Evolutionary conservation across 306 rosid species (phyloP).

Genomic region (Sicyos edulis): DNA sequence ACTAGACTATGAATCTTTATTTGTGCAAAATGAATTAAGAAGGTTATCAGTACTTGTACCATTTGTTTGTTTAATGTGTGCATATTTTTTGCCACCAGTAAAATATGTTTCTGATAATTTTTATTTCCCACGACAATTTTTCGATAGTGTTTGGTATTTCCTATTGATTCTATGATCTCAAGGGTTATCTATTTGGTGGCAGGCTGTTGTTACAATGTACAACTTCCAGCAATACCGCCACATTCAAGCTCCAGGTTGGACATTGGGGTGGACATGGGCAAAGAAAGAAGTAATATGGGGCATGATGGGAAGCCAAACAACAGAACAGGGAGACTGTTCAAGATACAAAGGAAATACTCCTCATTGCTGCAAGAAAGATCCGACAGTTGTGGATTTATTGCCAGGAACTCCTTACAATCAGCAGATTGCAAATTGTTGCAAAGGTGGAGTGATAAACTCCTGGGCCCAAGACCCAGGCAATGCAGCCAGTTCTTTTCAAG

Average conservation of each 20-base stretch:
- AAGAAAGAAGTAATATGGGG: constrained; percentile 92
- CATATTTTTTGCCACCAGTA: too few species aligned
- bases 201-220: constrained; percentile 87
- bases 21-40: neutral
- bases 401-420: too few species aligned
- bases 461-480: constrained; percentile 71
- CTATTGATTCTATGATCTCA: neutral
- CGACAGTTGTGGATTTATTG: constrained; percentile 59
- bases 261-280: constrained; percentile 94
- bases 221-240: constrained; percentile 96
- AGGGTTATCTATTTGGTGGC: constrained; percentile 25
- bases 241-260: constrained; percentile 87
- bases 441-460: constrained; percentile 79
- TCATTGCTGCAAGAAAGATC: constrained; percentile 84
- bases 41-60: constrained; percentile 5
- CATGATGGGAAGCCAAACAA: constrained; percentile 86
- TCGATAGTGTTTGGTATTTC: too few species aligned
- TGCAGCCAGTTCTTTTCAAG: constrained; percentile 80
- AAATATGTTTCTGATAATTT: too few species aligned
- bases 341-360: constrained; percentile 64
- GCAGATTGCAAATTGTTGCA: constrained; percentile 93
- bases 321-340: constrained; percentile 95
- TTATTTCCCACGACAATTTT: too few species aligned
- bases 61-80: too few species aligned
- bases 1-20: neutral